phyloP scores from a whole-genome alignment of 2,329 filamentous ascomycete genomes.

The Venturia carpophila region DNA sequence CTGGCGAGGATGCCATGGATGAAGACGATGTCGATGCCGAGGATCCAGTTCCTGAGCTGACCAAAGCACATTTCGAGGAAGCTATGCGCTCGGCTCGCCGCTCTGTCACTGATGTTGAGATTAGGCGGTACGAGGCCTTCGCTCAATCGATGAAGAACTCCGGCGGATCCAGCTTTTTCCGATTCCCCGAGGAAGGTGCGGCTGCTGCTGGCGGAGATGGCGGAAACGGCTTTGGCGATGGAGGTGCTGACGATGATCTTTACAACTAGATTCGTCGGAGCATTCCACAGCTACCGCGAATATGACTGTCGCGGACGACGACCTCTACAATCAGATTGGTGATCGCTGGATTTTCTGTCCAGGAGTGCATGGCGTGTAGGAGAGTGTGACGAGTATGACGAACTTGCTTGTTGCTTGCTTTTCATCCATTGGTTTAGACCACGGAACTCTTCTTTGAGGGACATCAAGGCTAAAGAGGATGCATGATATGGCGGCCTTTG shows the following conservation, averaged over 20 bases:
- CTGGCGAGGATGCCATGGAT: constrained; percentile 68
- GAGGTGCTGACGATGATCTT: constrained; percentile 90
- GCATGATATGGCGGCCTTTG: background rate
- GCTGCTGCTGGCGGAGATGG: constrained; percentile 38
- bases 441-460: background rate
- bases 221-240: constrained; percentile 58
- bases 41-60: constrained; percentile 92
- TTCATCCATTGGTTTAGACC: constrained; percentile 4
- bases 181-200: constrained; percentile 66
- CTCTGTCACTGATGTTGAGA: constrained; percentile 94
- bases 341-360: background rate
- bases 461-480: background rate
- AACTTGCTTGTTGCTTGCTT: background rate
- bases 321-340: constrained; percentile 76
- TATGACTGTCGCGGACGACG: constrained; percentile 55
- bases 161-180: constrained; percentile 93
- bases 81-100: constrained; percentile 91
- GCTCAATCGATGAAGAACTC: constrained; percentile 99
- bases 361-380: constrained; percentile 7
- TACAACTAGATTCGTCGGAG: constrained; percentile 62
- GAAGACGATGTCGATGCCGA: constrained; percentile 71
- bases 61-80: constrained; percentile 96
- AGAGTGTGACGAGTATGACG: constrained; percentile 5
- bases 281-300: background rate
- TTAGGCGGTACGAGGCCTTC: constrained; percentile 96